Conservation (phyloP, 2,329 filamentous ascomycete genomes). For the Clonostachys sp. region DNA sequence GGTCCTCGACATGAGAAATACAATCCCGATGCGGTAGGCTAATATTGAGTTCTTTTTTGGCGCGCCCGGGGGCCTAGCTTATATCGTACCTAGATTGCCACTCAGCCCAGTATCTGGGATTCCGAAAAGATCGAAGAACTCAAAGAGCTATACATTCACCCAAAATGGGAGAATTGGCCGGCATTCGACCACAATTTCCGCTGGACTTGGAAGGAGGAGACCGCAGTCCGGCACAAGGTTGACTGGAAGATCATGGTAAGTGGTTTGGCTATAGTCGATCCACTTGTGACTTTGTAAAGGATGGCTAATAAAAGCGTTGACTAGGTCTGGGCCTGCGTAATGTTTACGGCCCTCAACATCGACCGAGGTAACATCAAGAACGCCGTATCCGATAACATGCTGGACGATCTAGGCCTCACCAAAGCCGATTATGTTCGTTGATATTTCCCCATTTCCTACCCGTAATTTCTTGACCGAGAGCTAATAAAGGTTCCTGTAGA, state of each 20-base stretch:
- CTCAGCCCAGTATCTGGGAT: conserved; percentile 29
- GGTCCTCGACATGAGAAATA: conserved; percentile 13
- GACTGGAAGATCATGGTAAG: conserved; percentile 31
- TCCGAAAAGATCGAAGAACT: conserved; percentile 25
- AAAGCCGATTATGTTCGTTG: conserved; percentile 18
- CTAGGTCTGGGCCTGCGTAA: conserved; percentile 20
- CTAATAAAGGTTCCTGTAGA: conserved; percentile 7
- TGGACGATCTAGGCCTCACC: conserved; percentile 18
- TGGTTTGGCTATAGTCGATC: neutral
- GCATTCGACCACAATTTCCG: conserved; percentile 25
- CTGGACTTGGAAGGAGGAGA: conserved; percentile 27
- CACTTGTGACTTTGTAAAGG: neutral
- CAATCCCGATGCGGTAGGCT: conserved; percentile 17
- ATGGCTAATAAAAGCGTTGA: neutral
- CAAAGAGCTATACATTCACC: conserved; percentile 24
- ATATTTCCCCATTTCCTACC: no score
- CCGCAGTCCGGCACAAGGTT: conserved; percentile 21
- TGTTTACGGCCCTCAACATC: conserved; percentile 28
- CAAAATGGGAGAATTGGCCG: conserved; percentile 26
- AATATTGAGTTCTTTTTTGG: conserved; percentile 4
- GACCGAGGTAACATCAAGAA: conserved; percentile 28
- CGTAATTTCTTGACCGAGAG: no score
- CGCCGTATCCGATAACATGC: conserved; percentile 28
- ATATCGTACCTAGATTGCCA: conserved; percentile 16
- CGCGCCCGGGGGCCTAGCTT: neutral